phyloP scores from a whole-genome alignment of 164 flowering plant genomes.

The Tetrastigma voinierianum region DNA sequence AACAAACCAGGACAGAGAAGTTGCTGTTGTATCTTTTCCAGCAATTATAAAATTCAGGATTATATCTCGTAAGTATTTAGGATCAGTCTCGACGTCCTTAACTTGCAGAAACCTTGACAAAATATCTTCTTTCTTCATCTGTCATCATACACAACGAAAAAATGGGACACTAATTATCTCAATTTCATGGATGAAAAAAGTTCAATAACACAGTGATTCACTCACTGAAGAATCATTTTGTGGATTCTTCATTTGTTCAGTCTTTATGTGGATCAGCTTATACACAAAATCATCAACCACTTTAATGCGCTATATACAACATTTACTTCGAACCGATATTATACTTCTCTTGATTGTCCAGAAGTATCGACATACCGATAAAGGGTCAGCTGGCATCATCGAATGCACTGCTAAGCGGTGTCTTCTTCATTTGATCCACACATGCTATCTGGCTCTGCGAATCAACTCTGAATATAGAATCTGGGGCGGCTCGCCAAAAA shows the following conservation, averaged over 20 bases:
- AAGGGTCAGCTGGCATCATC: constrained; percentile 49
- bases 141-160: constrained; percentile 3
- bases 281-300: constrained; percentile 44
- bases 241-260: constrained; percentile 28
- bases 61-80: constrained; percentile 60
- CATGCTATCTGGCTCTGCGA: constrained; percentile 67
- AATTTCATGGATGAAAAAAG: neutral
- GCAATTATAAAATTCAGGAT: constrained; percentile 70
- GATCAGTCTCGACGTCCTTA: constrained; percentile 35
- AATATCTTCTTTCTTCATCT: constrained; percentile 61
- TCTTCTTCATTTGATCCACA: constrained; percentile 57
- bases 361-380: constrained; percentile 50
- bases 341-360: constrained; percentile 62
- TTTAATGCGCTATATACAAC: constrained; percentile 38
- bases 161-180: neutral
- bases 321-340: constrained; percentile 50
- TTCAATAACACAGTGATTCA: neutral
- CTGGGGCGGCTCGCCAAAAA: constrained; percentile 66
- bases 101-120: constrained; percentile 64
- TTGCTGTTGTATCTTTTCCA: constrained; percentile 81
- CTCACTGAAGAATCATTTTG: constrained; percentile 35
- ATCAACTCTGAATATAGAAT: constrained; percentile 74
- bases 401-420: constrained; percentile 39
- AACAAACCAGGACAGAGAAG: constrained; percentile 72
- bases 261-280: constrained; percentile 52